Conservation (phyloP, 1,139 yeast species). For the Ashbya aceris region DNA sequence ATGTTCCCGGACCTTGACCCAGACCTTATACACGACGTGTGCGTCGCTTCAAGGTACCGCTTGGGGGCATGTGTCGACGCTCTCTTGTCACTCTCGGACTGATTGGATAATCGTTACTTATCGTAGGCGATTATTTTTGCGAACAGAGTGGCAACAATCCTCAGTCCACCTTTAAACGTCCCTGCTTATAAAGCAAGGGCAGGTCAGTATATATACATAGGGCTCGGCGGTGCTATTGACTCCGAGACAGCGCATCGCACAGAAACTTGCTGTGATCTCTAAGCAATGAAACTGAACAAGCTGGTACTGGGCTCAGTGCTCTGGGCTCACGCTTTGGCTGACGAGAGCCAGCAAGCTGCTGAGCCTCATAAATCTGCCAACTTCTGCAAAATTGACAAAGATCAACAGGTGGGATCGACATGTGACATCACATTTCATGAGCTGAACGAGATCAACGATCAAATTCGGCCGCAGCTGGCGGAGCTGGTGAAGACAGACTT, state of each 20-base stretch:
- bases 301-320: too few species aligned
- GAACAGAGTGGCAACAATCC: too few species aligned
- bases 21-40: slow-evolving; percentile 61
- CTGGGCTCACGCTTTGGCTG: too few species aligned
- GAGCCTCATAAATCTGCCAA: slow-evolving; percentile 14
- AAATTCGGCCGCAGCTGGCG: slow-evolving; percentile 45
- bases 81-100: slow-evolving; percentile 30
- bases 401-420: slow-evolving; percentile 29
- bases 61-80: slow-evolving; percentile 73
- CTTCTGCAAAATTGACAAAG: slow-evolving; percentile 31
- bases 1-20: slow-evolving; percentile 74
- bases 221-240: too few species aligned
- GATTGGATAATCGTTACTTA: neutral
- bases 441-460: slow-evolving; percentile 42
- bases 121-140: too few species aligned
- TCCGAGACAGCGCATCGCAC: too few species aligned
- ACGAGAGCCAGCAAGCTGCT: neutral
- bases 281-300: too few species aligned
- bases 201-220: too few species aligned
- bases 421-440: slow-evolving; percentile 47
- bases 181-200: too few species aligned
- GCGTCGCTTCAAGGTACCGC: slow-evolving; percentile 56
- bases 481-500: slow-evolving; percentile 58
- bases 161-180: too few species aligned
- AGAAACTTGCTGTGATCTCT: too few species aligned